Base-by-base conservation (phyloP, 148 eudicot genomes). In the Limonium bicolor region DNA sequence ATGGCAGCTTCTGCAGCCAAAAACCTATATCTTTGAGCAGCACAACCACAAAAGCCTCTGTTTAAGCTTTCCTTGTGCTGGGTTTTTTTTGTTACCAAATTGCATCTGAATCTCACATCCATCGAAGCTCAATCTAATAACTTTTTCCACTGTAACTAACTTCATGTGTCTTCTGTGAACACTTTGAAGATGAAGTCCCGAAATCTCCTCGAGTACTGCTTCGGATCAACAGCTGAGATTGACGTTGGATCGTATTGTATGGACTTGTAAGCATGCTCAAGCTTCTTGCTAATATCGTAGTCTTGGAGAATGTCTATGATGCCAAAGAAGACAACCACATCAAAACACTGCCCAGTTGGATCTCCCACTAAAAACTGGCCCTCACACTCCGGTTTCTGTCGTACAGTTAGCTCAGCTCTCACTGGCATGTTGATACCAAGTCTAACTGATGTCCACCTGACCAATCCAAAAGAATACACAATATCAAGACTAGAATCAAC, bases 211-310 rank as follows among this genome's bases (percentile, higher is more conserved):
- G 87, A 74, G 53, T 79, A 79, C 15, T 71, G 87, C 55, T 55
- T 71, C 19, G 87, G 87, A 60, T 79, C 87, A 7, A 79, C 87
- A 0, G 87, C 75, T 5, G 87, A 79, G 36, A 79, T 79, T n/a
- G 82, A 74, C 34, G 70, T 71, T 11, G 87, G 63, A 51, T 79
- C 87, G 36, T 65, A 63, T 17, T 79, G 87, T 56, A 79, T 45
- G 6, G 87, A 71, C 54, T 79, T 79, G 54, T 79, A 79, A 1
- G 87, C 87, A 36, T 79, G 87, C 56, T 79, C 87, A n/a, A 79
- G 73, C 62, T 69, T 79, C 67, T 79, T 79, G 60, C 82, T 79
- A 59, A 79, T 79, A 31, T 79, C 87, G 15, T 79, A 79, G 50
- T 74, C 87, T 66, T 79, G 87, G 25, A 79, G 58, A 13, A 79